Evolutionary conservation across 768 basidiomycete genomes (phyloP), one percentile per base, ranked within the genome.

Genomic region (Hypsizygus marmoreus): DNA sequence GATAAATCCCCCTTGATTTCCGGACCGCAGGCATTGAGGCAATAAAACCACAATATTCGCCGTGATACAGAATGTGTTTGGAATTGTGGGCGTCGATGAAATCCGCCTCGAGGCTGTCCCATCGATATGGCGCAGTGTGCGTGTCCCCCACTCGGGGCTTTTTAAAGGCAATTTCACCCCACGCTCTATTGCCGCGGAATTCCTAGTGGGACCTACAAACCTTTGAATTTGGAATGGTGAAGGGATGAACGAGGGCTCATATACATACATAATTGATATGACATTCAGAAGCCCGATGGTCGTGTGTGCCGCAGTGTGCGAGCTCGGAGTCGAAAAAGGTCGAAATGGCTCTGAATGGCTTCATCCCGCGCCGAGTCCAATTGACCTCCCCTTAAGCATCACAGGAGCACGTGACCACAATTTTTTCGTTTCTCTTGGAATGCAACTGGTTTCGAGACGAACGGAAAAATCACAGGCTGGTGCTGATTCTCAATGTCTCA

Each of bases 401-500:
- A 23, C 13, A 1, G 2, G 1, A 9, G 35, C 54, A 55, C 54
- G 54, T 55, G 54, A 48, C 25, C 22, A 22, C 11, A 40, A 26
- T 54, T 54, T 49, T 54, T 44, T 54, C 36, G 24, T 10, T 31
- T 20, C 34, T 9, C 34, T 20, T 36, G 40, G 48, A 45, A 41
- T 36, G 16, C 28, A 37, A 36, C 22, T 40, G 13, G 30, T 30
- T 6, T 25, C 19, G 23, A n/a, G n/a, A n/a, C 36, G 29, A 16
- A 39, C 44, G 35, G 19, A 24, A 43, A 49, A 40, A 43, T 30
- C 16, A 47, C 25, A 43, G 47, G 46, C 46, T 37, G 42, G 42
- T 43, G 47, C 40, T 40, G 24, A 22, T 43, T 39, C 31, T 39
- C 25, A 32, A 69, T 67, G 68, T 66, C 66, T 55, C 53, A 61